Evolutionary conservation across 768 basidiomycete species (phyloP), one percentile per base, ranked within the genome.

Genomic region (Pleurotus sapidus): DNA sequence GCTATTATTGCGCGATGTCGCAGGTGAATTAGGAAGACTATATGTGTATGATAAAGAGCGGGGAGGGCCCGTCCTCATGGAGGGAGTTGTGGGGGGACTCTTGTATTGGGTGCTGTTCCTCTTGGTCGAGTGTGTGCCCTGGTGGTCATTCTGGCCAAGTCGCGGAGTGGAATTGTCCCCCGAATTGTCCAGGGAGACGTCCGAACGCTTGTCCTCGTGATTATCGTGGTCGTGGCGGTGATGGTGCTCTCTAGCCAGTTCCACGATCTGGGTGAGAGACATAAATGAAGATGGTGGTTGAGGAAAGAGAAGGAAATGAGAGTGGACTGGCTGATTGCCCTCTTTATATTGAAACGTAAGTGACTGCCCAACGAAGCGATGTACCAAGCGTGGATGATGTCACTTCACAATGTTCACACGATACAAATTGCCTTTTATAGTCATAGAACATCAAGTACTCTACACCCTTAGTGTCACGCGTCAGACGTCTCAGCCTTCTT

Each of bases 21-120:
- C 65, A 24, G 77, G 71, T 1, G 84, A 79, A 17, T 67, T 70
- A 1, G 83, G 74, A 30, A 79, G 70, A 6, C 83, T 77, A 63
- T 86, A 86, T 25, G 80, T 79, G 65, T 83, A 87, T 2, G 87
- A 88, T 24, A 90, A 73, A 0, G 89, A 88, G 40, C 89, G 79
- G 3, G 89, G 89, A 30, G 88, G 87, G 11, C 89, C 89, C 3
- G 88, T 90, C 51, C 89, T 77, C 49, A 74, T 73, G 5, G 87
- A 82, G 23, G 89, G 89, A 0, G 86, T 84, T 49, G 75, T 63
- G 30, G 71, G 71, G 23, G 70, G 71, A 23, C 68, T 68, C 51
- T 50, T 64, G 61, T 65, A 68, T 39, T 66, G 64, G 25, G 68
- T 57, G n/a, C 64, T 55, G 58, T 61, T 18, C 39, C 9, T 59